Base-by-base conservation (phyloP, 495 filamentous ascomycete species). In the Usnea hakonensis region DNA sequence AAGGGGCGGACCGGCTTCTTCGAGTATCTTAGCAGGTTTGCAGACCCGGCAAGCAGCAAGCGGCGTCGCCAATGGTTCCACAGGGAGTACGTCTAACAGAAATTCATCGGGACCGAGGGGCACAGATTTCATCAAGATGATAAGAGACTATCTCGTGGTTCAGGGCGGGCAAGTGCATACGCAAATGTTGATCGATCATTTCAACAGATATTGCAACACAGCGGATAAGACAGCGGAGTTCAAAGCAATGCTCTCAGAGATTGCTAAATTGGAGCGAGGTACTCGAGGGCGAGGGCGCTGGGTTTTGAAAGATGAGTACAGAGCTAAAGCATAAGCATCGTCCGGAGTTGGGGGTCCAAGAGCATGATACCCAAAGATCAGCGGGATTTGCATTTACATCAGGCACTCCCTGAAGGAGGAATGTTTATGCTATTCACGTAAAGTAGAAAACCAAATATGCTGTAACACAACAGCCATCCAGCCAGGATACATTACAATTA, bases 171-270 rank as follows among this genome's bases (percentile, higher is more conserved):
- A 80, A 17, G 89, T 85, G 9, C 83, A 85, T 32, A 90, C 85
- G 21, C 87, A 91, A 75, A 78, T 85, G 73, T 73, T 96, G 64
- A 85, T 95, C 26, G 86, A 93, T 67, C 88, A 95, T 64, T 95
- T 92, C 53, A 83, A 85, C 69, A 77, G 77, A n/a, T 84, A 76
- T 60, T 85, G 83, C 65, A 76, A 73, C 1, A 85, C 78, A 23
- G 69, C 77, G 35, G 74, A 81, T 65, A 75, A 77, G 50, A 81
- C 77, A 32, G 77, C 78, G n/a, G 83, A 87, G 67, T 88, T 88
- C 66, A 81, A 84, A 68, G 81, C 83, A 64, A 81, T 81, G 74
- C 71, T 88, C 63, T 83, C 81, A 69, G 70, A 69, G 60, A 80
- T 88, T 65, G 85, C 85, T 40, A 74, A 58, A 53, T 66, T 89